phyloP scores from a whole-genome alignment of 306 rosid genomes.

The Dalbergia cochinchinensis region DNA sequence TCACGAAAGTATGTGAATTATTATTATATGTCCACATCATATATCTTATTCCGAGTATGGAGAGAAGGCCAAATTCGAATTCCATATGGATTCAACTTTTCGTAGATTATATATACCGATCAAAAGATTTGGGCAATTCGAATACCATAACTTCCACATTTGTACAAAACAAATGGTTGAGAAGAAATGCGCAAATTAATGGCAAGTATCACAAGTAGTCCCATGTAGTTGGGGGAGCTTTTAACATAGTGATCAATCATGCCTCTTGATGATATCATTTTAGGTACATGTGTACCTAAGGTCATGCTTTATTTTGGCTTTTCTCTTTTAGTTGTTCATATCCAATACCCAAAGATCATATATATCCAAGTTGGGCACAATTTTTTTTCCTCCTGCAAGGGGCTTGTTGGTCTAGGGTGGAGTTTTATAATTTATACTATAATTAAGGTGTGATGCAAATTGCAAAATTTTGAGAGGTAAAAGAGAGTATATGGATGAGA shows the following conservation, averaged over 20 bases:
- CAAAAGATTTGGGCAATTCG: not conserved
- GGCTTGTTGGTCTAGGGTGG: no score
- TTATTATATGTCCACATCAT: not conserved
- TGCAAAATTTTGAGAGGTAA: no score
- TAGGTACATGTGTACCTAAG: not conserved
- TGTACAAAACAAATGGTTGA: not conserved
- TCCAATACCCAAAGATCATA: not conserved
- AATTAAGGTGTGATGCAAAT: no score
- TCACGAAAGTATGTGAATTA: not conserved
- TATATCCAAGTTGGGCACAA: not conserved
- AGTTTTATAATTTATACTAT: no score
- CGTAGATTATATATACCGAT: not conserved
- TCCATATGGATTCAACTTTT: constrained; percentile 1
- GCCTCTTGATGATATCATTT: not conserved
- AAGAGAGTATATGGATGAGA: no score
- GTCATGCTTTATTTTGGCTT: not conserved
- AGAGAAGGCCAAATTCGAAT: constrained; percentile 21
- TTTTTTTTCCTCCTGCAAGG: not conserved
- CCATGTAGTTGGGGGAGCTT: not conserved
- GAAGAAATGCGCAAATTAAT: not conserved
- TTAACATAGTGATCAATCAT: not conserved
- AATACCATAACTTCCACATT: not conserved
- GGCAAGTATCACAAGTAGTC: not conserved
- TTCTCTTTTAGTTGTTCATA: not conserved
- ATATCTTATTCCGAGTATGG: constrained; percentile 8